These are phyloP conservation scores for Phytophthora multivora DNA, from an alignment of 352 stramenopile genomes.

Conservation along the genomic window DNA sequence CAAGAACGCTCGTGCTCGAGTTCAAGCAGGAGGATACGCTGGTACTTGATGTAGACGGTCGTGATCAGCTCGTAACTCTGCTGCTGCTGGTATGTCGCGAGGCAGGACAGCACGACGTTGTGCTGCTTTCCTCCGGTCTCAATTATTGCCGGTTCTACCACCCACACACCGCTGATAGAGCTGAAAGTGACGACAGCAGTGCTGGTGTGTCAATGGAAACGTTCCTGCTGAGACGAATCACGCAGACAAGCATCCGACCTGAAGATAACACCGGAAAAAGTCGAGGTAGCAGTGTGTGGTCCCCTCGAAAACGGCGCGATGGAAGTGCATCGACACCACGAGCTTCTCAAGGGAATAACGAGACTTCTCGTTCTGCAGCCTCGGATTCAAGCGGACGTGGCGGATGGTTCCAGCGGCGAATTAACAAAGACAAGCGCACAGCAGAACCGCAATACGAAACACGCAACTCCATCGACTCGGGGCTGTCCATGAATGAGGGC, in stretches of 20 bases:
- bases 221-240: slow-evolving; percentile 65
- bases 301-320: slow-evolving; percentile 20
- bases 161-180: slow-evolving; percentile 44
- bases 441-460: slow-evolving; percentile 36
- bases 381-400: slow-evolving; percentile 22
- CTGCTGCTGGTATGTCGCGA: slow-evolving; percentile 68
- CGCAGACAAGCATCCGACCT: slow-evolving; percentile 30
- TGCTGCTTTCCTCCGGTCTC: slow-evolving; percentile 41
- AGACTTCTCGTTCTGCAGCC: neutral
- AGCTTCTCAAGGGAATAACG: slow-evolving; percentile 27
- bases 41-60: slow-evolving; percentile 52
- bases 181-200: slow-evolving; percentile 25
- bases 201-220: slow-evolving; percentile 42
- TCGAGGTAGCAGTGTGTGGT: slow-evolving; percentile 33
- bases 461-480: slow-evolving; percentile 53
- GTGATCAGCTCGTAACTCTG: slow-evolving; percentile 72
- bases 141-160: slow-evolving; percentile 69
- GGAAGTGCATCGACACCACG: slow-evolving; percentile 18
- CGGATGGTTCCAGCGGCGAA: slow-evolving; percentile 44
- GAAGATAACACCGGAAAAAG: slow-evolving; percentile 20
- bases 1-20: slow-evolving; percentile 61
- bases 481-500: slow-evolving; percentile 55
- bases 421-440: slow-evolving; percentile 37
- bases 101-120: slow-evolving; percentile 55
- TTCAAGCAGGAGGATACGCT: slow-evolving; percentile 68